phyloP scores from a whole-genome alignment of 2,329 filamentous ascomycete species.

The Pyricularia sp. region DNA sequence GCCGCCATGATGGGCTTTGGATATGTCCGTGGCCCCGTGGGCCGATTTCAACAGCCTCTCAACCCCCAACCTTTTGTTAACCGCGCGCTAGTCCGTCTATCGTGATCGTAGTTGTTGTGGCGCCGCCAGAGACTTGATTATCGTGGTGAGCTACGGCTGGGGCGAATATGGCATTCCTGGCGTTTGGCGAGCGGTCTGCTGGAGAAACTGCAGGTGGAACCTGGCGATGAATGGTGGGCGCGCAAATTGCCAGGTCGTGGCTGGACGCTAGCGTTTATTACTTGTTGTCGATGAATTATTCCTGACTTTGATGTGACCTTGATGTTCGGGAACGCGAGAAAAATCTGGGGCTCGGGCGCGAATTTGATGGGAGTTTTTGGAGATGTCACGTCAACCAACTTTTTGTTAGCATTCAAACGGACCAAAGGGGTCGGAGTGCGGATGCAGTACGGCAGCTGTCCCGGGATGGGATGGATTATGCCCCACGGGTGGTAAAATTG shows the following conservation, averaged over 20 bases:
- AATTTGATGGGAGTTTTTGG: background rate
- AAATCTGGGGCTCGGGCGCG: background rate
- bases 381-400: background rate
- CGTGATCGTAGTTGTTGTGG: background rate
- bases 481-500: background rate
- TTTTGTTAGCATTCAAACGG: background rate
- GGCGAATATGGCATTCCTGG: background rate
- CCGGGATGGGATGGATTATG: background rate
- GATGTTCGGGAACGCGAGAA: background rate
- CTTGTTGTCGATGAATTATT: background rate
- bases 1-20: slow-evolving; percentile 1
- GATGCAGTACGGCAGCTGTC: background rate
- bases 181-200: background rate
- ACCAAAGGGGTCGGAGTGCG: background rate
- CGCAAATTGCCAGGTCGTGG: background rate
- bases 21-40: background rate
- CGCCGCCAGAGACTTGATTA: background rate
- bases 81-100: background rate
- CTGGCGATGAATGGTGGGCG: background rate
- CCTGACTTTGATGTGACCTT: background rate
- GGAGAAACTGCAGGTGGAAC: background rate
- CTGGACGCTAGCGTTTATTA: background rate
- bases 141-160: background rate
- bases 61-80: background rate
- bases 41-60: background rate